Evolutionary conservation across 306 rosid species (phyloP).

Genomic region (Rosa multiflora): DNA sequence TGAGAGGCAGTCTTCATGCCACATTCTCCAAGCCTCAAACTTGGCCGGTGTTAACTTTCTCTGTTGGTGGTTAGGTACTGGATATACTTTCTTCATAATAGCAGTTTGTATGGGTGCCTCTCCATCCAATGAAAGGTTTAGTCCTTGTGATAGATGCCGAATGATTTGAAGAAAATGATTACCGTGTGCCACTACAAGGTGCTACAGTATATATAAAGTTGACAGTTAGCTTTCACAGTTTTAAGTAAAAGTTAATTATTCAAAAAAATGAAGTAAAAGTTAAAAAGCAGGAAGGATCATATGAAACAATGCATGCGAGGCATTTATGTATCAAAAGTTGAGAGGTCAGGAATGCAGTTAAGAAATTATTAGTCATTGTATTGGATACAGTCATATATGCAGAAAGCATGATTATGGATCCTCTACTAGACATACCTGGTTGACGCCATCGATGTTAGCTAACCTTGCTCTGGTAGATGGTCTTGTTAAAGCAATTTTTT

Average conservation of each 20-base stretch:
- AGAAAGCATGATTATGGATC: conserved; percentile 4
- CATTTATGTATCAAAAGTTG: not conserved
- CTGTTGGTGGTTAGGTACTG: conserved; percentile 35
- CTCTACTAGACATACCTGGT: conserved; percentile 60
- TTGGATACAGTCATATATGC: no score
- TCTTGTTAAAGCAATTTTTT: conserved; percentile 67
- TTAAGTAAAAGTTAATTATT: not conserved
- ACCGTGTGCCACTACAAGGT: conserved; percentile 66
- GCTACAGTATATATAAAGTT: conserved; percentile 48
- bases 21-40: conserved; percentile 83
- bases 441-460: conserved; percentile 85
- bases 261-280: not conserved
- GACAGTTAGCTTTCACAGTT: conserved; percentile 31
- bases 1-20: conserved; percentile 74
- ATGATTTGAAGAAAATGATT: conserved; percentile 62
- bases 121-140: conserved; percentile 69
- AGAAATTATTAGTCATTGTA: not conserved
- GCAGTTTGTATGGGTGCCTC: conserved; percentile 44
- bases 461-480: conserved; percentile 90
- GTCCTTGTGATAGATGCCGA: conserved; percentile 43
- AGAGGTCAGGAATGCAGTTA: not conserved
- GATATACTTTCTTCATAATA: conserved; percentile 41
- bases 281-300: not conserved
- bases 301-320: not conserved
- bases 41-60: conserved; percentile 58